phyloP scores from a whole-genome alignment of 805 yeast species.

The Yarrowia alimentaria region DNA sequence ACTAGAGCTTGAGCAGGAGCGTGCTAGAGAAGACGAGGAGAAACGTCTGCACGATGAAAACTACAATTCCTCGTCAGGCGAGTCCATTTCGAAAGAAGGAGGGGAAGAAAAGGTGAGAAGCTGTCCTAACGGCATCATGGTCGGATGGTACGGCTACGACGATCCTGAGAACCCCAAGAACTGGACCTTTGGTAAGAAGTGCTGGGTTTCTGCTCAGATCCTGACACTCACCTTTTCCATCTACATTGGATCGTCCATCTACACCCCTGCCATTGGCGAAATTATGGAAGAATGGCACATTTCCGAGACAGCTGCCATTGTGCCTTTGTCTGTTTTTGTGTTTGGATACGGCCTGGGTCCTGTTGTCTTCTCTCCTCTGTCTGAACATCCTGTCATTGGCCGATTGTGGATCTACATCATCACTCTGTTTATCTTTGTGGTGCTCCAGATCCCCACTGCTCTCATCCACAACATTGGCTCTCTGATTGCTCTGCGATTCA shows the following conservation, averaged over 20 bases:
- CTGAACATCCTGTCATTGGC: constrained; percentile 54
- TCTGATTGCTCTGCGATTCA: constrained; percentile 53
- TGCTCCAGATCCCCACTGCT: constrained; percentile 59
- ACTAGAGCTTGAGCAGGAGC: no score
- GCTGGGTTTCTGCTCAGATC: constrained; percentile 43
- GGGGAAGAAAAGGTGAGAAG: no score
- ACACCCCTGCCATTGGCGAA: constrained; percentile 49
- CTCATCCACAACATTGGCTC: constrained; percentile 51
- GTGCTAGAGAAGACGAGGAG: no score
- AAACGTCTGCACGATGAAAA: no score
- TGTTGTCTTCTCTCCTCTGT: constrained; percentile 52
- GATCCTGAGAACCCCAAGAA: constrained; percentile 57
- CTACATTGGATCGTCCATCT: constrained; percentile 55
- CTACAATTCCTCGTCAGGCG: no score
- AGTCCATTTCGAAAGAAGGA: no score
- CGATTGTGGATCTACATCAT: constrained; percentile 50
- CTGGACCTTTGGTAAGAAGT: constrained; percentile 49
- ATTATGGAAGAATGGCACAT: constrained; percentile 46
- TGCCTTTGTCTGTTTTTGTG: constrained; percentile 52
- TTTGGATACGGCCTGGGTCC: constrained; percentile 59
- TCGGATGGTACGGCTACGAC: constrained; percentile 34
- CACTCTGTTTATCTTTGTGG: constrained; percentile 47
- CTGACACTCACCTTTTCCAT: constrained; percentile 48
- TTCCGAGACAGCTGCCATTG: constrained; percentile 46
- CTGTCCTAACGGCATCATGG: no score